phyloP scores from a whole-genome alignment of 208 protist genomes.

The Herpetomonas tarakana region DNA sequence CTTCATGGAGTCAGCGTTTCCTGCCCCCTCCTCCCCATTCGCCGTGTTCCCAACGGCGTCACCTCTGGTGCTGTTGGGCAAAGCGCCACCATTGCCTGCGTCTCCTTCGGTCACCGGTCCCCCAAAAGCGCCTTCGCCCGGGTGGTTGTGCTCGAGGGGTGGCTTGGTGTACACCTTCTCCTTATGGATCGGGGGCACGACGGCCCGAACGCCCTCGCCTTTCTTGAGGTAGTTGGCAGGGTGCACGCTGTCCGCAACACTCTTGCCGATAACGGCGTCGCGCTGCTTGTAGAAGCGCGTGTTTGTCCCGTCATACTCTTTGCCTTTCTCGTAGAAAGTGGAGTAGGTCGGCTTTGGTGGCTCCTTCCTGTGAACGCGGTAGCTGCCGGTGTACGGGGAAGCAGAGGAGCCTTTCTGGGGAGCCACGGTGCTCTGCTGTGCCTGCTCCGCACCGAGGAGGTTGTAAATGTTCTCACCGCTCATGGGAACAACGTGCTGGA shows the following conservation, averaged over 20 bases:
- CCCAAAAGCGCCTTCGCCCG: slow-evolving; percentile 11
- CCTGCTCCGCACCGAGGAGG: slow-evolving; percentile 27
- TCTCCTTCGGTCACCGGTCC: too few relatives aligned
- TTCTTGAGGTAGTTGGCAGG: slow-evolving; percentile 72
- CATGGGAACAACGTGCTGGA: slow-evolving; percentile 26
- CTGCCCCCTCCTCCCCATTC: slow-evolving; percentile 6
- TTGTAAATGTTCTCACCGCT: slow-evolving; percentile 65
- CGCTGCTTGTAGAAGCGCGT: slow-evolving; percentile 78
- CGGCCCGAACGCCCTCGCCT: slow-evolving; percentile 52
- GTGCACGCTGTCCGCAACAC: slow-evolving; percentile 63
- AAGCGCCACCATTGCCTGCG: not conserved
- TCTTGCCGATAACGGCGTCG: slow-evolving; percentile 74
- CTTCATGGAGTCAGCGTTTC: not conserved
- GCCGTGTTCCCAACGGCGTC: slow-evolving; percentile 1
- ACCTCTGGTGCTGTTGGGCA: not conserved
- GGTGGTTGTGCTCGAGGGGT: slow-evolving; percentile 25
- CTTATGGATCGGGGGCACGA: slow-evolving; percentile 59
- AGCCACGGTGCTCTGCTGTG: slow-evolving; percentile 6
- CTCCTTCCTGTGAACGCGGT: slow-evolving; percentile 63
- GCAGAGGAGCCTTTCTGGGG: slow-evolving; percentile 4
- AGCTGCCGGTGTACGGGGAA: slow-evolving; percentile 62
- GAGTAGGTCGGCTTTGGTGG: slow-evolving; percentile 75
- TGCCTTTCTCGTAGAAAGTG: slow-evolving; percentile 78
- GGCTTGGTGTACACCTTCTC: slow-evolving; percentile 70
- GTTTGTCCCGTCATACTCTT: slow-evolving; percentile 83